Conservation (phyloP, 495 filamentous ascomycete genomes). For the Tuber calosporum region DNA sequence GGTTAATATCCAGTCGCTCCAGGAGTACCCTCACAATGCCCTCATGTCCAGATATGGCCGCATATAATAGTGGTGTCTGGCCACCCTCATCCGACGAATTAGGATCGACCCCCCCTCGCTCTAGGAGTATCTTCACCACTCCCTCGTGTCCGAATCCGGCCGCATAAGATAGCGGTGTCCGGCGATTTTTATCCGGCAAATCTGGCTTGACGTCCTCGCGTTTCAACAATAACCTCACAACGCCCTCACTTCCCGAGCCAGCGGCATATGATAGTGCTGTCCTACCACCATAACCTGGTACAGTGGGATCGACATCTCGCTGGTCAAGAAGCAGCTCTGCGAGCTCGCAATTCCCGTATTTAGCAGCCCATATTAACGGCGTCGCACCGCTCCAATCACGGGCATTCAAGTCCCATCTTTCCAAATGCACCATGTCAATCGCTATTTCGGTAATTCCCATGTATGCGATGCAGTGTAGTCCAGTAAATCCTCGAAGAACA, state of each 20-base stretch:
- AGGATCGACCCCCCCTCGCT: too few species aligned
- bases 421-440: background rate
- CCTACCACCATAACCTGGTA: background rate
- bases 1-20: too few species aligned
- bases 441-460: background rate
- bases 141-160: too few species aligned
- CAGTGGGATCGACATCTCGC: background rate
- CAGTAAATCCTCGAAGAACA: background rate
- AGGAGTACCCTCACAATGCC: too few species aligned
- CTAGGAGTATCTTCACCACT: too few species aligned
- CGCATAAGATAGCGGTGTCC: too few species aligned
- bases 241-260: background rate
- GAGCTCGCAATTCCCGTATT: background rate
- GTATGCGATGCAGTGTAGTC: background rate
- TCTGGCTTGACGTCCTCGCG: too few species aligned
- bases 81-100: too few species aligned
- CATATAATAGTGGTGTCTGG: too few species aligned
- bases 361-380: background rate
- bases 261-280: background rate
- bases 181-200: too few species aligned
- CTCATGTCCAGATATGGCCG: too few species aligned
- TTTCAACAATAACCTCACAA: background rate
- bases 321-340: background rate
- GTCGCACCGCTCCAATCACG: background rate
- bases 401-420: background rate